phyloP scores from a whole-genome alignment of 2,329 filamentous ascomycete genomes.

The Elsinoe perseae region DNA sequence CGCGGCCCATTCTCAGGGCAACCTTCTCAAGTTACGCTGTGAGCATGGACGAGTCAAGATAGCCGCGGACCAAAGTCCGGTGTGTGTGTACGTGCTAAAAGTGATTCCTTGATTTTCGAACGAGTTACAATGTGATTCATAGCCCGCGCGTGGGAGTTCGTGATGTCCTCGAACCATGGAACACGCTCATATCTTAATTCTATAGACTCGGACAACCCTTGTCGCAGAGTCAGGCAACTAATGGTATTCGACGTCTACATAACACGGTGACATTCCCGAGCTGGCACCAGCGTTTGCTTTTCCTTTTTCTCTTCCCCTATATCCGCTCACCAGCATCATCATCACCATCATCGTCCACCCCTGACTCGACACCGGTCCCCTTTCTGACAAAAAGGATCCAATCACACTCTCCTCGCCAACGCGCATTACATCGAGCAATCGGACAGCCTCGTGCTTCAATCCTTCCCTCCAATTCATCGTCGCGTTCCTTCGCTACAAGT shows the following conservation, averaged over 20 bases:
- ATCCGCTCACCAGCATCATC: background rate
- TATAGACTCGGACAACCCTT: background rate
- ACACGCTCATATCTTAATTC: constrained; percentile 6
- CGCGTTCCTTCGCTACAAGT: too few relatives aligned
- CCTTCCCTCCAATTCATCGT: too few relatives aligned
- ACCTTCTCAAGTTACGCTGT: background rate
- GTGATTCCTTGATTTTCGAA: background rate
- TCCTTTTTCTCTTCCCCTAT: background rate
- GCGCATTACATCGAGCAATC: constrained; percentile 4
- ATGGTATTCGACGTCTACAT: background rate
- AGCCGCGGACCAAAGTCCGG: background rate
- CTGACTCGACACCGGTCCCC: constrained; percentile 12
- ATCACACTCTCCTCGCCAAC: constrained; percentile 6
- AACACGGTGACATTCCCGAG: background rate
- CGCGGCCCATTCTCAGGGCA: background rate
- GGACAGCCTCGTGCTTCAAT: constrained; percentile 4
- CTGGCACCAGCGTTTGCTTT: background rate
- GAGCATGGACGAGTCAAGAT: background rate
- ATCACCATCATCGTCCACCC: background rate
- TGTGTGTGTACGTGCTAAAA: background rate
- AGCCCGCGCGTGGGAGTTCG: background rate
- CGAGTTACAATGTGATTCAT: background rate
- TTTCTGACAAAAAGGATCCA: constrained; percentile 9
- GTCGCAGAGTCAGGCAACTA: constrained; percentile 11
- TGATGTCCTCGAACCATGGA: constrained; percentile 6